These are phyloP conservation scores for Tetragonia tetragonoides DNA, from an alignment of 148 eudicot genomes.

Conservation along the genomic window DNA sequence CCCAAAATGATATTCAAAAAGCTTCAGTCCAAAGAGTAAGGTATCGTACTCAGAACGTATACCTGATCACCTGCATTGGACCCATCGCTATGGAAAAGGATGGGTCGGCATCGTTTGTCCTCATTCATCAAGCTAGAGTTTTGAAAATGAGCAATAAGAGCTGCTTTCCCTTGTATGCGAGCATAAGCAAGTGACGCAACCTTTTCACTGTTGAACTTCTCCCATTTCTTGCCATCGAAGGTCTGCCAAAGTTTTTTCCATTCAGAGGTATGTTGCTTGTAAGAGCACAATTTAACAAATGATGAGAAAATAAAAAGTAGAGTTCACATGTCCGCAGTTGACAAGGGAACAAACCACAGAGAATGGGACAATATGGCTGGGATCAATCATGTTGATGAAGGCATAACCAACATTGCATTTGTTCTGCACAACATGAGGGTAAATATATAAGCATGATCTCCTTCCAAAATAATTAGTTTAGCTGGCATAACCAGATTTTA, in stretches of 20 bases:
- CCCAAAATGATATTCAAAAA: not conserved
- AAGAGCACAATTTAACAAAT: not conserved
- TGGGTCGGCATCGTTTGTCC: conserved; percentile 91
- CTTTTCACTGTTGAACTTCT: conserved; percentile 89
- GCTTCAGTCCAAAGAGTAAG: not conserved
- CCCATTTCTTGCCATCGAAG: conserved; percentile 93
- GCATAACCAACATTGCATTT: conserved; percentile 93
- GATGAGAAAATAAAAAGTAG: not conserved
- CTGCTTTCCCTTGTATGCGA: conserved; percentile 83
- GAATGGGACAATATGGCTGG: conserved; percentile 59
- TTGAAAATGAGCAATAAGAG: conserved; percentile 88
- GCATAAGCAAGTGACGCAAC: conserved; percentile 88
- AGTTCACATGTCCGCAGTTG: not conserved
- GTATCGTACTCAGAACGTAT: not conserved
- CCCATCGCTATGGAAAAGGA: conserved; percentile 81
- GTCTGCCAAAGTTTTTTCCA: conserved; percentile 36
- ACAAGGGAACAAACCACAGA: conserved; percentile 52
- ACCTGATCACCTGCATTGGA: conserved; percentile 96
- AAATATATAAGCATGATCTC: conserved; percentile 1
- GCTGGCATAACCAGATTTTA: not conserved
- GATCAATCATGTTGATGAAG: conserved; percentile 79
- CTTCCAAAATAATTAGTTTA: not conserved
- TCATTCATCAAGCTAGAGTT: conserved; percentile 99
- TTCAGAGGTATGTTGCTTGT: not conserved
- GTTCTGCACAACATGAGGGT: conserved; percentile 52